phyloP scores from a whole-genome alignment of 768 basidiomycete genomes.

The Tephrocybe sp. region DNA sequence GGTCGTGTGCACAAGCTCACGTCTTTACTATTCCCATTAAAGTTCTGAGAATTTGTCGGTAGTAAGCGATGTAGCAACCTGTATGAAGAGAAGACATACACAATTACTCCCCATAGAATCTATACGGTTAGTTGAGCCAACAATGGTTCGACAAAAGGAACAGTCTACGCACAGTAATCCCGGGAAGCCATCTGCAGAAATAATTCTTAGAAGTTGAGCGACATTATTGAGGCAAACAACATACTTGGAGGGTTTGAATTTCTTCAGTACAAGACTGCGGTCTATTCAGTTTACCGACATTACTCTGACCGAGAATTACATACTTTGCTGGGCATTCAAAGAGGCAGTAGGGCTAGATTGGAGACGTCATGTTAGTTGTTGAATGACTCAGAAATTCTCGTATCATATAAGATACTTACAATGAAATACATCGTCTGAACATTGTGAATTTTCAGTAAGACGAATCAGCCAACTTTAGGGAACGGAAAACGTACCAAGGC shows the following conservation, averaged over 20 bases:
- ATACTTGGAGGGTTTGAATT: conserved; percentile 62
- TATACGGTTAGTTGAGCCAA: conserved; percentile 24
- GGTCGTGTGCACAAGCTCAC: conserved; percentile 28
- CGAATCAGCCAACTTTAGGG: too few relatives aligned
- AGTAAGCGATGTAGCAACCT: background rate
- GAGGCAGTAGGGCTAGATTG: conserved; percentile 51
- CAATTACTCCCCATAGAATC: conserved; percentile 65
- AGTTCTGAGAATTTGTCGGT: conserved; percentile 36
- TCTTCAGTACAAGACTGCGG: conserved; percentile 54
- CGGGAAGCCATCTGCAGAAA: conserved; percentile 56
- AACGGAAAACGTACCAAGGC: conserved; percentile 46
- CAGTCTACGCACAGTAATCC: conserved; percentile 60
- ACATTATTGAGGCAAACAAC: conserved; percentile 2
- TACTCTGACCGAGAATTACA: conserved; percentile 10
- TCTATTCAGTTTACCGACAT: background rate
- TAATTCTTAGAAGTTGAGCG: conserved; percentile 2
- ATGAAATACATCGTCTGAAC: conserved; percentile 70
- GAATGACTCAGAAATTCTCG: background rate
- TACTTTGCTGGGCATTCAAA: conserved; percentile 76
- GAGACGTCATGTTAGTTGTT: background rate
- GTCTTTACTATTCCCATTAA: conserved; percentile 69
- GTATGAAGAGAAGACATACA: conserved; percentile 35
- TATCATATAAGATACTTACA: conserved; percentile 33
- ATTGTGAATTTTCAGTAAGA: background rate
- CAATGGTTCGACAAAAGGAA: too few relatives aligned